These are phyloP conservation scores for Rhizopogon sp. DNA, from an alignment of 768 basidiomycete species.

Conservation along the genomic window DNA sequence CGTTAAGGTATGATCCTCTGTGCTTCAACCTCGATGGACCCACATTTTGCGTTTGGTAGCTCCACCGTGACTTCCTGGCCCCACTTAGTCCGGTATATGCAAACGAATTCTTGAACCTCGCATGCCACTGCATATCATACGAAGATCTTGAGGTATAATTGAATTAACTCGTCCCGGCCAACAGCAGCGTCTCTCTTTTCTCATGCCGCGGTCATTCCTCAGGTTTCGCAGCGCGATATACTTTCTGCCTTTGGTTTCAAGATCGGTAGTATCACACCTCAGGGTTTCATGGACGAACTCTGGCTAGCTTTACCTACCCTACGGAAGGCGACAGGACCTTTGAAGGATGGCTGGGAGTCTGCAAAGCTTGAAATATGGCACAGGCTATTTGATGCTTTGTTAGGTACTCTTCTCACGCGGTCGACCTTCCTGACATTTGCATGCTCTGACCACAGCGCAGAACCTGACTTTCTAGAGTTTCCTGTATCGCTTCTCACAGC, in stretches of 20 bases:
- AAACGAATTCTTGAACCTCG: constrained; percentile 44
- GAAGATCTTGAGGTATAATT: constrained; percentile 49
- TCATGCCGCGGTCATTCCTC: neutral
- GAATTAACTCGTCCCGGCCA: neutral
- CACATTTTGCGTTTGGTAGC: constrained; percentile 28
- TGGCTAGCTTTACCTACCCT: constrained; percentile 53
- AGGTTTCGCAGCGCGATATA: constrained; percentile 57
- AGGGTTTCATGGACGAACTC: constrained; percentile 49
- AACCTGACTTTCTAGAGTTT: constrained; percentile 48
- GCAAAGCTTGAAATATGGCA: constrained; percentile 47
- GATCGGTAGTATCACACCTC: constrained; percentile 50
- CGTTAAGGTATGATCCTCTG: constrained; percentile 43
- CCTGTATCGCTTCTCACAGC: constrained; percentile 51
- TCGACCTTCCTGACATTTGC: neutral
- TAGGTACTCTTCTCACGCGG: constrained; percentile 22
- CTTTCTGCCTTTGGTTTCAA: constrained; percentile 41
- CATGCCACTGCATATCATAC: constrained; percentile 40
- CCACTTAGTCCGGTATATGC: constrained; percentile 52
- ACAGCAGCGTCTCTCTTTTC: neutral
- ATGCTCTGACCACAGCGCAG: constrained; percentile 22
- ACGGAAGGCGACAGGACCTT: constrained; percentile 30
- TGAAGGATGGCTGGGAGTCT: constrained; percentile 40
- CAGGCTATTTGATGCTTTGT: constrained; percentile 38
- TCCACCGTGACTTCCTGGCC: constrained; percentile 57
- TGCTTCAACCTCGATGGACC: neutral